These are phyloP conservation scores for Ilyonectria mors-panacis DNA, from an alignment of 2,329 filamentous ascomycete genomes.

Conservation along the genomic window DNA sequence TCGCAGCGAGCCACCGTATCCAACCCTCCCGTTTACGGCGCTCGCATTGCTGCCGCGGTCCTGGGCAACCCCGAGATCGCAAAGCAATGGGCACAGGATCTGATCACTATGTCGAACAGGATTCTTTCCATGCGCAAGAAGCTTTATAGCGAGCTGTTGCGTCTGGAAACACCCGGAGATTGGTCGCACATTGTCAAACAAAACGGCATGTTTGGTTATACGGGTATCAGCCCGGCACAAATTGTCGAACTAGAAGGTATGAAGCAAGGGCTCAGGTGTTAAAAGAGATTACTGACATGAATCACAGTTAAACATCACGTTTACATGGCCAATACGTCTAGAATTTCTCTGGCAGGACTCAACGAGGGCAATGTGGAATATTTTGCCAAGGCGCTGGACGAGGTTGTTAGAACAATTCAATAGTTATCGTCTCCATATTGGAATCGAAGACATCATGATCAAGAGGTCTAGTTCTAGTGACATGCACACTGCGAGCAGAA, in stretches of 20 bases:
- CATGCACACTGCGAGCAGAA: too few species aligned
- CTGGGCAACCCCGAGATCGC: slow-evolving; percentile 47
- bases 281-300: neutral
- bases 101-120: slow-evolving; percentile 55
- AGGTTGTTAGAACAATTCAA: slow-evolving; percentile 31
- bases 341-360: slow-evolving; percentile 57
- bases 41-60: slow-evolving; percentile 53
- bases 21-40: slow-evolving; percentile 55
- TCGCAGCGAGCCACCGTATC: slow-evolving; percentile 54
- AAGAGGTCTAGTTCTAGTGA: neutral
- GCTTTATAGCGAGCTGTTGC: slow-evolving; percentile 52
- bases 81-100: slow-evolving; percentile 53
- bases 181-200: slow-evolving; percentile 57
- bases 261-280: neutral
- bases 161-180: slow-evolving; percentile 52
- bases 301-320: slow-evolving; percentile 52
- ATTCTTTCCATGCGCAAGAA: slow-evolving; percentile 54
- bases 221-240: slow-evolving; percentile 64
- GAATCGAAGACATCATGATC: neutral
- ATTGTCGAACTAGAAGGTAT: slow-evolving; percentile 55
- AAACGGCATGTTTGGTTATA: slow-evolving; percentile 60
- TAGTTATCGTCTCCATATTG: neutral
- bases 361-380: slow-evolving; percentile 54
- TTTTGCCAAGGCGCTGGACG: slow-evolving; percentile 33
- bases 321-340: slow-evolving; percentile 57